Percentiles rank a stretch among this genome's conserved stretches.
Conservation (phyloP, 352 stramenopile genomes). For the Globisporangium carolinianum region DNA sequence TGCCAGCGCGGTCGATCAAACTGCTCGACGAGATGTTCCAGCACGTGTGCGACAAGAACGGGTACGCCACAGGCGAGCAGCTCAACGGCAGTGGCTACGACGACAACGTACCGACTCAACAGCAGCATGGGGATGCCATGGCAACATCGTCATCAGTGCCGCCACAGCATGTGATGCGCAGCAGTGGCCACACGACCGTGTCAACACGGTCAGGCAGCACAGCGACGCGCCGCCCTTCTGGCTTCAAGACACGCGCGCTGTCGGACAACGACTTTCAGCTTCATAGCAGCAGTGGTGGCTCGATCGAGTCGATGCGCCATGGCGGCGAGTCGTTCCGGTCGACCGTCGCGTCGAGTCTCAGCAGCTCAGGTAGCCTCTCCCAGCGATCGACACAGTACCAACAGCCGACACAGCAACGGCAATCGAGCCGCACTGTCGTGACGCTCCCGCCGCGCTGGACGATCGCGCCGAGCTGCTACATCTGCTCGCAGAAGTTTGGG, state of each 20-base stretch:
- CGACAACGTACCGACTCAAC: background rate
- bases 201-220: background rate
- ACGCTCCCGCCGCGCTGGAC: conserved; percentile 77
- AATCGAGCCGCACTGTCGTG: conserved; percentile 33
- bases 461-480: conserved; percentile 78
- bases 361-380: conserved; percentile 1
- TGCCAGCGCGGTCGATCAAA: conserved; percentile 57
- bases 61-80: conserved; percentile 24
- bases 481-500: conserved; percentile 77
- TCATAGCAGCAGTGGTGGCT: background rate
- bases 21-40: conserved; percentile 85
- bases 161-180: conserved; percentile 1
- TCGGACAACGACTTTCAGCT: conserved; percentile 62
- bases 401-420: conserved; percentile 8
- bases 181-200: conserved; percentile 9
- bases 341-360: conserved; percentile 17
- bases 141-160: background rate
- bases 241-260: conserved; percentile 47
- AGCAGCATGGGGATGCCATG: background rate
- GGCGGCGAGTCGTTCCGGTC: conserved; percentile 14
- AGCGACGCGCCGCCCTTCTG: background rate
- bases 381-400: background rate
- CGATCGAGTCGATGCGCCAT: conserved; percentile 2
- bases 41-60: conserved; percentile 70
- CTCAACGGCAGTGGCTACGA: conserved; percentile 1